phyloP scores from a whole-genome alignment of 768 basidiomycete genomes.

The Lactifluus pinguis region DNA sequence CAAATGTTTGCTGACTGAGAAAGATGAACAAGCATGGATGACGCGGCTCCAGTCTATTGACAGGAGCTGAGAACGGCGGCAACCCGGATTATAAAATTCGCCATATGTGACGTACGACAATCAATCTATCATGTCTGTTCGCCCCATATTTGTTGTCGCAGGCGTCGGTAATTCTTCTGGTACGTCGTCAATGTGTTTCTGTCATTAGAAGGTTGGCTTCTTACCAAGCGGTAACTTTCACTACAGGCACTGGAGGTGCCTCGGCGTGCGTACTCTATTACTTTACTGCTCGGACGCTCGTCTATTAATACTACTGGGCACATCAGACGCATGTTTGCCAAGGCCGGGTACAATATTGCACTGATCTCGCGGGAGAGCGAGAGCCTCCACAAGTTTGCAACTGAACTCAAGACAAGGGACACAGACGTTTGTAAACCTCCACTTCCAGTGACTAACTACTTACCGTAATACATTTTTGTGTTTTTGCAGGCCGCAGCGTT shows the following conservation, averaged over 20 bases:
- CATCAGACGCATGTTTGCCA: slow-evolving; percentile 30
- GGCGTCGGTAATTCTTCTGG: slow-evolving; percentile 35
- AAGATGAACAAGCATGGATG: not conserved
- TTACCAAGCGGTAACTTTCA: not conserved
- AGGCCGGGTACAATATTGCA: slow-evolving; percentile 34
- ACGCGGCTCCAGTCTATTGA: no score
- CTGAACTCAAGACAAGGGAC: slow-evolving; percentile 28
- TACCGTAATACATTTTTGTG: no score
- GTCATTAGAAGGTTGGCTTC: not conserved
- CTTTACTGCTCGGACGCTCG: not conserved
- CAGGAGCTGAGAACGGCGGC: no score
- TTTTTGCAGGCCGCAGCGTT: slow-evolving; percentile 31
- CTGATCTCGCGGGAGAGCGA: slow-evolving; percentile 31
- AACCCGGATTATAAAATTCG: no score
- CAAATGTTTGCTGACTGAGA: not conserved
- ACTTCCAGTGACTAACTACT: no score
- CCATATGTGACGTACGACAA: not conserved
- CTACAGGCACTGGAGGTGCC: slow-evolving; percentile 32
- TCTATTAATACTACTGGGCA: not conserved
- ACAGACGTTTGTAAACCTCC: slow-evolving; percentile 25
- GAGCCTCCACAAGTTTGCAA: slow-evolving; percentile 27
- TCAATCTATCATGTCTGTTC: slow-evolving; percentile 22
- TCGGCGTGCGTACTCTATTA: slow-evolving; percentile 30
- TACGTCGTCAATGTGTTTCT: slow-evolving; percentile 11
- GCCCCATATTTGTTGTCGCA: slow-evolving; percentile 33